phyloP scores from a whole-genome alignment of 306 rosid species.

The Cicer chorassanicum region DNA sequence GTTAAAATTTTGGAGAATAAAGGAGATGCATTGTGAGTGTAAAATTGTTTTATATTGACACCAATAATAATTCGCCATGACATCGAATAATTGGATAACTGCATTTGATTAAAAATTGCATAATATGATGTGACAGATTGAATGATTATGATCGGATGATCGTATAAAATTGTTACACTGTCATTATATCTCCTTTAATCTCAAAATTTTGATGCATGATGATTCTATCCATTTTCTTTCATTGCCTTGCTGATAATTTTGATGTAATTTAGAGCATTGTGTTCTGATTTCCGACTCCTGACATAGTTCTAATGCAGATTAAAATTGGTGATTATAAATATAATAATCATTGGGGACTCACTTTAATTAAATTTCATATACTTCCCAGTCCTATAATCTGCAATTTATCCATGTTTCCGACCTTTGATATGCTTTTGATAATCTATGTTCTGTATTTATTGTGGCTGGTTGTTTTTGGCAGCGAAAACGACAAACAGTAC shows the following conservation, averaged over 20 bases:
- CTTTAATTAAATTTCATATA: not conserved
- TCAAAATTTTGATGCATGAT: not conserved
- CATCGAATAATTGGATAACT: too few relatives aligned
- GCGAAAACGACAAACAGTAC: not conserved
- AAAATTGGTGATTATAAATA: not conserved
- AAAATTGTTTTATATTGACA: too few relatives aligned
- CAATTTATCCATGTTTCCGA: conserved; percentile 5
- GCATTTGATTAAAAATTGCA: too few relatives aligned
- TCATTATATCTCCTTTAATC: too few relatives aligned
- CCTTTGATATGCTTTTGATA: conserved; percentile 4
- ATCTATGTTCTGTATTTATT: conserved; percentile 14
- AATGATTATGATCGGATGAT: too few relatives aligned
- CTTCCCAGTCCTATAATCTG: not conserved
- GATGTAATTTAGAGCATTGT: conserved; percentile 16
- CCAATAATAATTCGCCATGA: too few relatives aligned
- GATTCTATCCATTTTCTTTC: conserved; percentile 37
- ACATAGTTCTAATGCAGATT: conserved; percentile 8
- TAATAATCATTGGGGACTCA: not conserved
- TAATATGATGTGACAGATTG: too few relatives aligned
- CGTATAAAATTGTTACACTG: too few relatives aligned
- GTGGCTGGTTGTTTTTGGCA: not conserved
- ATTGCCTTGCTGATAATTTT: conserved; percentile 23
- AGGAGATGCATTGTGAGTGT: too few relatives aligned
- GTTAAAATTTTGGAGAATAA: not conserved
- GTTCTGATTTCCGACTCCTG: conserved; percentile 9